phyloP scores from a whole-genome alignment of 352 stramenopile species.

The Pythium coloratum region DNA sequence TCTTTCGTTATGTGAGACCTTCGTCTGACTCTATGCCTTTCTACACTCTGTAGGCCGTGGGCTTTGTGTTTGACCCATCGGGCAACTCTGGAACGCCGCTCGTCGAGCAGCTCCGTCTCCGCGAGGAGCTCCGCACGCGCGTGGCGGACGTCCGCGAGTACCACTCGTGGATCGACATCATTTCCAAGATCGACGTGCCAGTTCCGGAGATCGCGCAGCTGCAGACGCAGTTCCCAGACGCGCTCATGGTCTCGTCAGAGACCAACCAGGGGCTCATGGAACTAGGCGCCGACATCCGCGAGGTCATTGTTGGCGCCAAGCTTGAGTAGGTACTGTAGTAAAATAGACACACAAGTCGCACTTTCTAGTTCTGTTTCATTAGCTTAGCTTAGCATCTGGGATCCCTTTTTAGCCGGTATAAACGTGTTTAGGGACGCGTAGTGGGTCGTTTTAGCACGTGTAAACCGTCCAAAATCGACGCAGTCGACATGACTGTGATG shows the following conservation, averaged over 20 bases:
- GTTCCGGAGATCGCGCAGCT: constrained; percentile 42
- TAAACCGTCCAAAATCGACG: not conserved
- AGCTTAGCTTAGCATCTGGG: not conserved
- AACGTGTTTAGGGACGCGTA: not conserved
- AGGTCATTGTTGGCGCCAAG: constrained; percentile 37
- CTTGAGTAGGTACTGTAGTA: not conserved
- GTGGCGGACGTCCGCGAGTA: constrained; percentile 39
- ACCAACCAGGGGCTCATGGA: constrained; percentile 76
- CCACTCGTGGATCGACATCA: constrained; percentile 82
- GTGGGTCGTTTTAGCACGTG: not conserved
- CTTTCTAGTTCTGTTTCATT: not conserved
- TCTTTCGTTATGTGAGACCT: constrained; percentile 5
- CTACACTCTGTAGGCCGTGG: constrained; percentile 51
- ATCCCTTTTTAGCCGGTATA: not conserved
- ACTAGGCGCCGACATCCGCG: constrained; percentile 55
- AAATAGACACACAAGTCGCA: not conserved
- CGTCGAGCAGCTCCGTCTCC: constrained; percentile 61
- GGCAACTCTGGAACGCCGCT: constrained; percentile 62
- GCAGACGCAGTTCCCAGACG: constrained; percentile 33
- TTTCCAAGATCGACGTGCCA: constrained; percentile 81
- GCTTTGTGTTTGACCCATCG: constrained; percentile 85
- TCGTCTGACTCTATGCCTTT: constrained; percentile 1
- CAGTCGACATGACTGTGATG: not conserved
- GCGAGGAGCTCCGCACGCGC: constrained; percentile 66
- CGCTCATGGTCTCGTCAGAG: constrained; percentile 54